Base-by-base conservation (phyloP, 805 yeast species). In the Cyberlindnera amylophila region DNA sequence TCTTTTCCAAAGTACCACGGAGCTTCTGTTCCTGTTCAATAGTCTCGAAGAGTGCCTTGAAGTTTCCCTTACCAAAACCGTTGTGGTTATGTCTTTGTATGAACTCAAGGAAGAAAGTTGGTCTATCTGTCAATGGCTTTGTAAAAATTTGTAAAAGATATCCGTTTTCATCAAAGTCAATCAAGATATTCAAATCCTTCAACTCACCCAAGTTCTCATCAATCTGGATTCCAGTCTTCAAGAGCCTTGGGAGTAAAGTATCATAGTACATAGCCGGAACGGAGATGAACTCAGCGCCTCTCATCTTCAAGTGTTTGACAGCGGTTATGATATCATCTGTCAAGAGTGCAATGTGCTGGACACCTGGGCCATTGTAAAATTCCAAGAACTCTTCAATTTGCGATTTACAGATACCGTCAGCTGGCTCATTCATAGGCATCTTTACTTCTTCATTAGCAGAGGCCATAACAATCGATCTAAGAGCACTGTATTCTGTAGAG, bases 21-120 rank as follows among this genome's bases (percentile, higher is more conserved):
- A 63, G 55, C 43, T 60, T 69, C 59, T 87, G 96, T 51, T 86
- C 90, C n/a, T 71, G 71, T 59, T 87, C 96, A 44, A 87, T 79
- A 6, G 84, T 77, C 57, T 86, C 90, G 57, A 85, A 87, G 30
- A 88, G 65, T 0, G 93, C 85, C 58, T 79, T 83, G 66, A 87
- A 87, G 47, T 89, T 87, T 2, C 96, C 96, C 38, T 88, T 88
- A 1, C 96, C 96, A 63, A 87, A 87, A 0, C 96, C 96, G 46
- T 81, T 74, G 58, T 85, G 90, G 54, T 85, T 82, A 52, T 73
- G 70, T 46, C 96, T 72, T 63, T 87, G 93, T 48, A 87, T 87
- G 18, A 87, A 73, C 60, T 87, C 96, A 50, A 87, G 67, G 57
- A 87, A 87, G 34, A 86, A 70, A 0, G 95, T 86, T 23, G 96